Conservation (phyloP, 2,329 filamentous ascomycete species). For the Penicillium sp. region DNA sequence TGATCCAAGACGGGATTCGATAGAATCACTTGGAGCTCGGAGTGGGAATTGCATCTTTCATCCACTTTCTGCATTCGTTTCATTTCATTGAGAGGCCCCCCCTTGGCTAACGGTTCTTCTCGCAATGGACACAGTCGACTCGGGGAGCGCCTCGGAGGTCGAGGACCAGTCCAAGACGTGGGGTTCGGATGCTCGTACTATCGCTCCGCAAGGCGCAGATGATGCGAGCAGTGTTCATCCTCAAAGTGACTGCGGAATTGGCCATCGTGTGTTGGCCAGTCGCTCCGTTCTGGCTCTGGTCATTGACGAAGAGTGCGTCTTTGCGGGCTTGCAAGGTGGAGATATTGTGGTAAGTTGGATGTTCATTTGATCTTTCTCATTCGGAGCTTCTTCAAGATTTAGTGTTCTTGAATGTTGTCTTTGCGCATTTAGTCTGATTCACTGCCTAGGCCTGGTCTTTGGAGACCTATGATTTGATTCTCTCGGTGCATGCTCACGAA, state of each 20-base stretch:
- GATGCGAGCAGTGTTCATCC: slow-evolving; percentile 28
- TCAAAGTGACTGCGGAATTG: slow-evolving; percentile 43
- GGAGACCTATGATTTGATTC: slow-evolving; percentile 79
- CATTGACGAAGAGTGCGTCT: slow-evolving; percentile 79
- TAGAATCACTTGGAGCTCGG: neutral
- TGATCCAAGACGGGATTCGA: neutral
- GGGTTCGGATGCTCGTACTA: slow-evolving; percentile 36
- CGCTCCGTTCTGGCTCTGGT: slow-evolving; percentile 70
- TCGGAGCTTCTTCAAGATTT: neutral
- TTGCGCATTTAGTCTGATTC: neutral
- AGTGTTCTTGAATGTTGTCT: neutral
- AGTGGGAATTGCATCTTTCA: slow-evolving; percentile 3
- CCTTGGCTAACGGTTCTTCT: slow-evolving; percentile 28
- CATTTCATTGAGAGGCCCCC: neutral
- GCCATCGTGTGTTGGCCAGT: slow-evolving; percentile 47
- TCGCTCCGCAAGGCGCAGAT: slow-evolving; percentile 22
- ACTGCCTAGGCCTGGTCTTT: slow-evolving; percentile 74
- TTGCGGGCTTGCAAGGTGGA: slow-evolving; percentile 88
- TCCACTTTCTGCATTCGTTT: neutral
- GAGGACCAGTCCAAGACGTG: slow-evolving; percentile 41
- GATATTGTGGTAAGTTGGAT: slow-evolving; percentile 71
- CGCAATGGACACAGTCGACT: slow-evolving; percentile 43
- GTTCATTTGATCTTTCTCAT: neutral
- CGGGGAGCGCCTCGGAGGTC: slow-evolving; percentile 40
- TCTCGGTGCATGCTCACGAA: slow-evolving; percentile 83